A percentile compares a stretch with the other conserved stretches of the same genome.
Evolutionary conservation across 345 rosid species (phyloP).

Genomic region (Eucalyptus sideroxylon): DNA sequence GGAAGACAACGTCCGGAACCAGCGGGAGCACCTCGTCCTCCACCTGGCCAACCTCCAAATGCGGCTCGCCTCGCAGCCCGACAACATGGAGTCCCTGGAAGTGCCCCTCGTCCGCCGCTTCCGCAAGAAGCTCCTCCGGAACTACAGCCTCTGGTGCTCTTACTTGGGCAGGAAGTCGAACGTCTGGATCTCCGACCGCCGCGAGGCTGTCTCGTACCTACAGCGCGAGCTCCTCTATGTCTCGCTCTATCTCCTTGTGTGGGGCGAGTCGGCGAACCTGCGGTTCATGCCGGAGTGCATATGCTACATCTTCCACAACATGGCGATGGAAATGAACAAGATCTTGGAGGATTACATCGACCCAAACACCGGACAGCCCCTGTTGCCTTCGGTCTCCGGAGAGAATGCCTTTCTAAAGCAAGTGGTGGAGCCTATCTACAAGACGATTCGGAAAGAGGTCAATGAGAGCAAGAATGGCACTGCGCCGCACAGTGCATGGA

Average conservation of each 20-base stretch:
- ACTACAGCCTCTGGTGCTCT: background rate
- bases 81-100: background rate
- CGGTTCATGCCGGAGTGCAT: background rate
- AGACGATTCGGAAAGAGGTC: background rate
- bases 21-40: conserved; percentile 80
- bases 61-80: conserved; percentile 34
- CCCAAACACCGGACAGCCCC: background rate
- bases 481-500: background rate
- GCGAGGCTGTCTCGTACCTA: background rate
- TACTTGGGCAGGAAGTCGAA: background rate
- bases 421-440: background rate
- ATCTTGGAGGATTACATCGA: background rate
- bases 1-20: conserved; percentile 62
- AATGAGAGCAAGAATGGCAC: background rate
- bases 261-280: background rate
- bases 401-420: background rate
- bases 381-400: background rate
- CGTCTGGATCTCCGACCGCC: background rate
- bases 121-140: background rate
- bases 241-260: background rate
- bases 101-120: background rate
- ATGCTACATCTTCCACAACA: background rate
- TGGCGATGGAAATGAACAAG: background rate
- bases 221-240: background rate
- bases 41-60: conserved; percentile 82